Conservation (phyloP, 129 eudicot species). For the Flaveria linearis region DNA sequence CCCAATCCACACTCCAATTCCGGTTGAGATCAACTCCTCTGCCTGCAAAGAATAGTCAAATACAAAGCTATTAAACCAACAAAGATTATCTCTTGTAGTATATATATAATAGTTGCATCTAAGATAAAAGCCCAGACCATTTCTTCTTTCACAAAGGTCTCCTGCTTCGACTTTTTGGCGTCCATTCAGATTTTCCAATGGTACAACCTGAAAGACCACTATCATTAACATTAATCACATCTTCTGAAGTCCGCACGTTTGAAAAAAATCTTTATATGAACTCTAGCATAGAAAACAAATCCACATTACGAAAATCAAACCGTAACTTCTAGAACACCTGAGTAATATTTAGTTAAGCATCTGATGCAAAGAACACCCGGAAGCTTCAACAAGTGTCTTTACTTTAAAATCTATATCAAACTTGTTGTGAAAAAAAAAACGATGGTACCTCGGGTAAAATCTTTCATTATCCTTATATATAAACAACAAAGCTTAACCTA, state of each 20-base stretch:
- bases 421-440: conserved; percentile 8
- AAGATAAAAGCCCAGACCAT: conserved; percentile 50
- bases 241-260: neutral
- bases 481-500: neutral
- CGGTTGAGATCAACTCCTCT: conserved; percentile 99
- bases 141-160: conserved; percentile 97
- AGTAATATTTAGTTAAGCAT: no score
- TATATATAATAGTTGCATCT: neutral
- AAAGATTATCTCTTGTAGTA: neutral
- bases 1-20: conserved; percentile 99
- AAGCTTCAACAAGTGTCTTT: neutral
- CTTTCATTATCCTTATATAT: neutral
- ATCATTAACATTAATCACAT: conserved; percentile 13
- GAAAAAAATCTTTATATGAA: conserved; percentile 11
- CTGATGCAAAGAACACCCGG: neutral
- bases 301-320: neutral
- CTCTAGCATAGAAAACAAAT: conserved; percentile 5
- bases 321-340: neutral
- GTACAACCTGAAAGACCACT: conserved; percentile 60
- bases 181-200: conserved; percentile 96
- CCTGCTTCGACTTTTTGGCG: conserved; percentile 94
- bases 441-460: neutral
- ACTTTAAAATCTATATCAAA: conserved; percentile 16
- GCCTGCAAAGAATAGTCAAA: conserved; percentile 57
- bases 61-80: conserved; percentile 27